Base-by-base conservation (phyloP, 495 filamentous ascomycete species). In the Daldinia decipiens region DNA sequence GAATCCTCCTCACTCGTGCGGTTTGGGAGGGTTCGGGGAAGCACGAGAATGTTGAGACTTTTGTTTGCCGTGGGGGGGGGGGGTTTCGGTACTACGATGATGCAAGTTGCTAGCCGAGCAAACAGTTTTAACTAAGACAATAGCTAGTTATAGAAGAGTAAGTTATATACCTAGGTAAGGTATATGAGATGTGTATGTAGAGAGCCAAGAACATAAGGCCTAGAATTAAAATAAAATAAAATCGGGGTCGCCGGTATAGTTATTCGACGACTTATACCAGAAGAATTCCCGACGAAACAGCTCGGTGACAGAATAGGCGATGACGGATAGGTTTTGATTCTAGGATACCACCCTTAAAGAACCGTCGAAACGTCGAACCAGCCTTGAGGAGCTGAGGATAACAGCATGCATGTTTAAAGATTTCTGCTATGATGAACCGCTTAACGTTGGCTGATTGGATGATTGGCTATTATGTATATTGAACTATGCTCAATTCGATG, bases 401-500 rank as follows among this genome's bases (percentile, higher is more conserved):
- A 29, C 24, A 54, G 53, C 47, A 6, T 29, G 21, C 21, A 6
- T 29, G 27, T 29, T 29, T 29, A 29, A 29, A 29, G 27, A 5
- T 29, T 4, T 32, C 31, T 32, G 31, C 31, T 9, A 51, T 24
- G 29, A 29, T 29, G 24, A 29, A 52, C 72, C 73, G 71, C 74
- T 68, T n/a, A n/a, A 74, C 68, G 31, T 27, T 15, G 13, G 12
- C 34, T 36, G 34, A 36, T 36, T 36, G 3, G 26, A 0, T 24
- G 21, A 24, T 24, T 24, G 32, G 26, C 1, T 29, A 31, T 12
- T 29, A 31, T 4, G 7, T 45, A 45, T 26, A 24, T n/a, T 36
- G 53, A 43, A 68, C 74, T 76, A 76, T 62, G 60, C 74, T 72
- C 32, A 56, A 76, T 74, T 45, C 52, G 72, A 72, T 68, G 71